Percentiles rank a stretch among this genome's conserved stretches.
Evolutionary conservation across 495 filamentous ascomycete species (phyloP).

Genomic region (Pyronema omphalodes): DNA sequence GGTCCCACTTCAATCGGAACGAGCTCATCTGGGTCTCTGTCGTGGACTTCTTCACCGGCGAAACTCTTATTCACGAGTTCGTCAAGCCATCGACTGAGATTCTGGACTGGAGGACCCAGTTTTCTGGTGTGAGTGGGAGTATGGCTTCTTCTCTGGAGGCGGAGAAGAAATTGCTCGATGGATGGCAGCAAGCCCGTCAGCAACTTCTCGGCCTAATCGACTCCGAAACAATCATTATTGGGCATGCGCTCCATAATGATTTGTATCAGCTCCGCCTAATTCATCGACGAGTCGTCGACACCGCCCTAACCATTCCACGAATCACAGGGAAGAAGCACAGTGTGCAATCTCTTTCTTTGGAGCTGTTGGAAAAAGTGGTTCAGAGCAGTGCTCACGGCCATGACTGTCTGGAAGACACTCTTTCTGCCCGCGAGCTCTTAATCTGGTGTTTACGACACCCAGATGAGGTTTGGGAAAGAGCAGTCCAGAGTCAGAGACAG

Average conservation of each 20-base stretch:
- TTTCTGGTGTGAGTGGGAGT: slow-evolving; percentile 47
- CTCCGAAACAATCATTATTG: too few species aligned
- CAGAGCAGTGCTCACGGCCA: slow-evolving; percentile 24
- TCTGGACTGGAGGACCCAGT: too few species aligned
- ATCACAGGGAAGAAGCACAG: slow-evolving; percentile 7
- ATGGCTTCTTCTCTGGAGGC: slow-evolving; percentile 13
- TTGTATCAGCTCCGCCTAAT: slow-evolving; percentile 65
- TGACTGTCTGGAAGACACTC: slow-evolving; percentile 27
- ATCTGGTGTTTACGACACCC: slow-evolving; percentile 22
- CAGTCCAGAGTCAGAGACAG: too few species aligned
- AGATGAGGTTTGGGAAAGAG: too few species aligned
- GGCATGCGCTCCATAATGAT: slow-evolving; percentile 91
- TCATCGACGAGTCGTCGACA: slow-evolving; percentile 73
- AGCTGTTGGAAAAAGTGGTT: slow-evolving; percentile 23
- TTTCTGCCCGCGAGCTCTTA: slow-evolving; percentile 27
- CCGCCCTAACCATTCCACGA: slow-evolving; percentile 59
- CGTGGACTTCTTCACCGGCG: too few species aligned
- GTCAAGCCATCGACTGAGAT: too few species aligned
- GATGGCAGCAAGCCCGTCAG: slow-evolving; percentile 40
- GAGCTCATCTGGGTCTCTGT: too few species aligned
- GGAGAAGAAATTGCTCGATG: slow-evolving; percentile 53
- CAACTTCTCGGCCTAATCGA: slow-evolving; percentile 50
- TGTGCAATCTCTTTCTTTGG: slow-evolving; percentile 23
- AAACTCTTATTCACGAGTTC: too few species aligned
- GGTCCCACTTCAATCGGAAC: too few species aligned